Evolutionary conservation across 441 rosid species (phyloP).

Genomic region (Syzygium syzygioides): DNA sequence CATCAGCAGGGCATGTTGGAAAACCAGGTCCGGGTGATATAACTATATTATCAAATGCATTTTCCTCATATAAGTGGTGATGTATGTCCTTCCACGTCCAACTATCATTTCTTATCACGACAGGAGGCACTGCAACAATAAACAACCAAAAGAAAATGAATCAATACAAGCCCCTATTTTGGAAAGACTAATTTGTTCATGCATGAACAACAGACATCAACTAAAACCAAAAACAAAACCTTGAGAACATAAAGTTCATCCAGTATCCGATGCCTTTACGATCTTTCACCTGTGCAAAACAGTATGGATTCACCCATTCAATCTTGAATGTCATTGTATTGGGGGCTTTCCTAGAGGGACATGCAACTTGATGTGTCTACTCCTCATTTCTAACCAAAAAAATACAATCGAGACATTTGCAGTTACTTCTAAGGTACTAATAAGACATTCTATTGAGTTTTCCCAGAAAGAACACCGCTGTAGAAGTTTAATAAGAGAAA

Average conservation of each 20-base stretch:
- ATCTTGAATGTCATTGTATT: not conserved
- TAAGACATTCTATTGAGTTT: not conserved
- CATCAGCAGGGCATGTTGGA: conserved; percentile 70
- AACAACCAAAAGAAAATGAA: conserved; percentile 4
- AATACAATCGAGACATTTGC: not conserved
- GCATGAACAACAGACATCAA: not conserved
- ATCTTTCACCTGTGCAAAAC: not conserved
- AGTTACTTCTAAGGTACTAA: not conserved
- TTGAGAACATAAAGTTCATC: not conserved
- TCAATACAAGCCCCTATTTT: not conserved
- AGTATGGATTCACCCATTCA: not conserved
- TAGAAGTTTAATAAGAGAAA: not conserved
- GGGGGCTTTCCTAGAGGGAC: not conserved
- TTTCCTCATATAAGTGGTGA: conserved; percentile 55
- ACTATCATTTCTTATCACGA: conserved; percentile 81
- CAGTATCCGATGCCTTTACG: not conserved
- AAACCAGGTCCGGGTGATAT: conserved; percentile 99
- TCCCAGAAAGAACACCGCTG: not conserved
- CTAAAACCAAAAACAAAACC: not conserved
- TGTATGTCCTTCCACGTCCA: conserved; percentile 76
- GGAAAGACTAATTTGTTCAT: not conserved
- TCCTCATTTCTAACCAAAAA: not conserved
- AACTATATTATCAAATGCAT: conserved; percentile 80
- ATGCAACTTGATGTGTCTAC: not conserved
- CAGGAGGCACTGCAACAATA: conserved; percentile 72